Evolutionary conservation across 1,139 yeast species (phyloP), one percentile per base, ranked within the genome.

Genomic region (Zhuliangozyma parablackwelliae): DNA sequence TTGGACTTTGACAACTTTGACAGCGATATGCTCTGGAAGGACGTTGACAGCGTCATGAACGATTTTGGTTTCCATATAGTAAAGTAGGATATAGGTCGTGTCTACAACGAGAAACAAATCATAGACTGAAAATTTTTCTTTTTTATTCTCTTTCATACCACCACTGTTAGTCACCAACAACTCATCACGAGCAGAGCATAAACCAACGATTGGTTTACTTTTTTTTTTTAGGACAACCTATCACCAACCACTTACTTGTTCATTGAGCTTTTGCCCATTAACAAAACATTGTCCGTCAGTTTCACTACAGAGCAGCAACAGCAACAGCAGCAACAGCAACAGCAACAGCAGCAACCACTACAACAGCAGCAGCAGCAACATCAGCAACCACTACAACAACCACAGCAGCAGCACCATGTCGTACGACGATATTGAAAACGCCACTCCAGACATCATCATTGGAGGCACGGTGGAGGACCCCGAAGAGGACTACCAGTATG

Each of bases 41-140:
- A 90, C 53, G 95, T 90, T 21, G 96, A 88, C 47, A 72, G 86
- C 37, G 86, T 90, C 42, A 88, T 90, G 96, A 86, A 86, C 50
- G 96, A 89, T 54, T 89, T 89, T 63, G 97, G 97, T 9, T 89
- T 90, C 65, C 87, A 84, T 68, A 69, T 23, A 23, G 24, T 31
- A 26, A 31, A 21, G 21, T 25, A 25, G 34, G 21, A 16, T 16
- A 16, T 16, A 16, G 16, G 16, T 16, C 16, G 16, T 16, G 16
- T 16, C 16, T 16, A 4, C 16, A 16, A 16, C 16, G 16, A 16
- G 16, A 16, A 16, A 16, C 16, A 16, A 16, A 16, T 16, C 16
- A 16, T 16, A 16, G 16, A 16, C 16, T 16, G 10, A 26, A 26
- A 33, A 26, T 28, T 33, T 32, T 36, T 32, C 32, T 33, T 31